Percentiles rank a stretch among this genome's conserved stretches.
These are phyloP conservation scores for Aegilops umbellulata DNA, from an alignment of 176 grass and related monocot species.

Conservation along the genomic window DNA sequence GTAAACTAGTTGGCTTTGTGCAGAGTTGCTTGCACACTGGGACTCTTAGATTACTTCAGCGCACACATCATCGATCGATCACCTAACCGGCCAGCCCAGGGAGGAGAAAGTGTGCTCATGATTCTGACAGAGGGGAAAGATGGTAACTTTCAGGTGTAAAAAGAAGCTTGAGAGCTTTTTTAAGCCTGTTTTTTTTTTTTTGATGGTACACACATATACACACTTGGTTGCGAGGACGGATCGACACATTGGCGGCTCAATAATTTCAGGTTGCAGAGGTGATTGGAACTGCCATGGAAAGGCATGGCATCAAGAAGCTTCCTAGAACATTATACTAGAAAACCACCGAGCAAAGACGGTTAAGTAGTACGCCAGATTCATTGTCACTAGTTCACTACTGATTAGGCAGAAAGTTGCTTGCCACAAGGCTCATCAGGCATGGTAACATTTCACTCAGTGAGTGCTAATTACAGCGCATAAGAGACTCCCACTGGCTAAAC, in stretches of 20 bases:
- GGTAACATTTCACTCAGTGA: neutral
- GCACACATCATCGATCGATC: conserved; percentile 37
- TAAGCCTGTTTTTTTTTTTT: neutral
- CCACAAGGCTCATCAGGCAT: neutral
- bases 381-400: conserved; percentile 33
- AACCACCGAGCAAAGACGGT: conserved; percentile 25
- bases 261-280: conserved; percentile 15
- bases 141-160: conserved; percentile 50
- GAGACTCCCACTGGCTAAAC: neutral
- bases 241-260: conserved; percentile 34
- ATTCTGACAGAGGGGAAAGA: conserved; percentile 42
- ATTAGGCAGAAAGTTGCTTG: conserved; percentile 43
- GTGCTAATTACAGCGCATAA: conserved; percentile 12
- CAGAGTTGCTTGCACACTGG: conserved; percentile 31
- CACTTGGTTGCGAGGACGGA: conserved; percentile 21
- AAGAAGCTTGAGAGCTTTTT: conserved; percentile 22
- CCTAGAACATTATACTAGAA: conserved; percentile 4
- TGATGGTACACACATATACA: neutral
- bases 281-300: conserved; percentile 31
- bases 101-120: conserved; percentile 31
- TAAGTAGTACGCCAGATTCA: conserved; percentile 28
- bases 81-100: conserved; percentile 30
- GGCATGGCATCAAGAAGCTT: conserved; percentile 18
- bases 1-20: conserved; percentile 47
- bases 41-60: conserved; percentile 14